Evolutionary conservation across 192 early-diverging fungal species (phyloP), one percentile per base, ranked within the genome.

Genomic region (Coemansia javaensis): DNA sequence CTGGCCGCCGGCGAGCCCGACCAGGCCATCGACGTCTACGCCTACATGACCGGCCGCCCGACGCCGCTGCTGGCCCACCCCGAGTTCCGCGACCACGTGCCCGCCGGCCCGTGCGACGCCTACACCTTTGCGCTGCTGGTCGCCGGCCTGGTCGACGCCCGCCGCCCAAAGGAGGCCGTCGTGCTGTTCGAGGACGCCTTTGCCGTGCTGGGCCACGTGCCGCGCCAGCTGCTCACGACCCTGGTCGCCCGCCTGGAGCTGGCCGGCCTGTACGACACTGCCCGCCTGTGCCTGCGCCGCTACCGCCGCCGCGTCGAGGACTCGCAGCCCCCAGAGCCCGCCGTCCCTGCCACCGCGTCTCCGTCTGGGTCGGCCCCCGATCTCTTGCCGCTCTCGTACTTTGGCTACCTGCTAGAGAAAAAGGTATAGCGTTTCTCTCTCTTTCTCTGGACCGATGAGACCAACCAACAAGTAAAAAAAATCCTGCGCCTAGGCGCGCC

Each of bases 161-260:
- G 45, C 4, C 18, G 47, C 18, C 15, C 45, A 3, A 51, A 48
- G 7, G 69, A 73, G n/a, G 69, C 69, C 0, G 32, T 56, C 0
- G 32, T 65, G 12, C 46, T 73, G 32, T 73, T 73, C 45, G 69
- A 73, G 24, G 69, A 73, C 14, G 40, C 69, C 4, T 73, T 73
- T 53, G 38, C 44, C 4, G n/a, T 73, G 8, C 41, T 73, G 12
- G 35, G 39, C 1, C 39, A 15, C 11, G 63, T 73, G 12, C 63
- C 69, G 14, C 52, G 53, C 8, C 62, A 60, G 33, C 41, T 73
- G 20, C 32, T 73, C 21, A 39, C 47, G 28, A 73, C 63, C 2
- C 40, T 73, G 22, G 47, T 66, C 2, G 20, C 36, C 5, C 40
- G 42, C 18, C 41, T 73, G 16, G 58, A 66, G 52, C 58, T 65